Base-by-base conservation (phyloP, 441 rosid species). In the Erysimum cheiri region DNA sequence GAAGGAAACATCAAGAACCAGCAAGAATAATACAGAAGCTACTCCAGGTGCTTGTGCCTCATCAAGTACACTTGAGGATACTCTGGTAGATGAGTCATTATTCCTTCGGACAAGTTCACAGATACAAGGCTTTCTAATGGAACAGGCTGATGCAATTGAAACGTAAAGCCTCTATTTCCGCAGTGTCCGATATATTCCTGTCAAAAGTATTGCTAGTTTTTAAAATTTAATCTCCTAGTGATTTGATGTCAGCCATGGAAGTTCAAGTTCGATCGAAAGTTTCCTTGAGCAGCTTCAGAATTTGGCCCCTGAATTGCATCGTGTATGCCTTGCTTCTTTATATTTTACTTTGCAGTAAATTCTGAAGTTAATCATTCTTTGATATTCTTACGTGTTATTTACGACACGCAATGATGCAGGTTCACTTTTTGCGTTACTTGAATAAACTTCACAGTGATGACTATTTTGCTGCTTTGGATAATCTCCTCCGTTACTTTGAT, bases 281-380 rank as follows among this genome's bases (percentile, higher is more conserved):
- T 75, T 85, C 74, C 78, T 95, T 72, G 74, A 83, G 71, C 91
- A 85, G 80, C 97, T 92, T 64, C 87, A 84, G 78, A 90, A 79
- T 65, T 80, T 92, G 83, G 96, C 97, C 72, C 97, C 99, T 67
- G 99, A 92, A 80, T 75, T 92, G 70, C 97, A 95, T 77, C 94
- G 96, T 67, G 99, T 95, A 81, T 73, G 69, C 70, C 49, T 24
- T 72, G 26, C 31, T 49, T 48, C 37, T 13, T 24, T 22, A 12
- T 28, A 36, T 35, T 59, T 66, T 43, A 44, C 2, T 50, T 63
- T 49, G 41, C 44, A 44, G 7, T 63, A 46, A 54, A 60, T 33
- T 69, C 44, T 32, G 17, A 29, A 60, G 58, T 62, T 61, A 57
- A 49, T 50, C 24, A 58, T 48, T 32, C 36, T 60, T 62, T 64